Base-by-base conservation (phyloP, 352 stramenopile genomes). In the Phytopythium ostracodes region DNA sequence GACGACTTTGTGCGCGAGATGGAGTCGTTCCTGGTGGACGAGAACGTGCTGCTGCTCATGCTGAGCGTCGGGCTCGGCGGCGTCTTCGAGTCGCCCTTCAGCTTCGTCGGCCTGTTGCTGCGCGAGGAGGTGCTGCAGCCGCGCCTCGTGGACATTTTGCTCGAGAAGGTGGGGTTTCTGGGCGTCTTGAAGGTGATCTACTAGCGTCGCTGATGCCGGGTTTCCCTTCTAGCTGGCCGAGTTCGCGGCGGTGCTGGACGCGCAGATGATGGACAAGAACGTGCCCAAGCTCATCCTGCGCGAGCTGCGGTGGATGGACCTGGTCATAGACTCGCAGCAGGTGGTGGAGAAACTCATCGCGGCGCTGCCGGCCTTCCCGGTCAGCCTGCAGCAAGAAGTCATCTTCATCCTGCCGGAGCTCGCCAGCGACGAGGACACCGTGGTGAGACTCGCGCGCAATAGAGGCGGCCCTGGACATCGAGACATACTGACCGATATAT, bases 341-440 rank as follows among this genome's bases (percentile, higher is more conserved):
- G 70, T 87, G 1, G 50, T 84, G 14, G 72, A 85, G 50, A 81
- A 87, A 64, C 71, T 89, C 14, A 59, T 87, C 20, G 67, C 60
- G 10, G 67, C 77, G n/a, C 52, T 89, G 29, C 72, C 66, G 7
- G 71, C 72, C 25, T 85, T 86, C 50, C 66, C 75, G 7, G 25
- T 71, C 38, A 68, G 65, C 40, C 63, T 88, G 24, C 80, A 87
- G 60, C 70, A 69, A n/a, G 78, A 89, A 25, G 68, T 89, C 49
- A 88, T 89, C 65, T 84, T 84, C 62, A 83, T 89, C 56, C 38
- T 89, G 24, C 80, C 80, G 4, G 80, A 89, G 56, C 76, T 89
- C 47, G 75, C 77, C 7, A 68, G 69, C 55, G 80, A 89, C 62
- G 66, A 76, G 56, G 72, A 89, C 44, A 56, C 62, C 0, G 25